Evolutionary conservation across 768 basidiomycete species (phyloP).

Genomic region (Filobasidium wieringae): DNA sequence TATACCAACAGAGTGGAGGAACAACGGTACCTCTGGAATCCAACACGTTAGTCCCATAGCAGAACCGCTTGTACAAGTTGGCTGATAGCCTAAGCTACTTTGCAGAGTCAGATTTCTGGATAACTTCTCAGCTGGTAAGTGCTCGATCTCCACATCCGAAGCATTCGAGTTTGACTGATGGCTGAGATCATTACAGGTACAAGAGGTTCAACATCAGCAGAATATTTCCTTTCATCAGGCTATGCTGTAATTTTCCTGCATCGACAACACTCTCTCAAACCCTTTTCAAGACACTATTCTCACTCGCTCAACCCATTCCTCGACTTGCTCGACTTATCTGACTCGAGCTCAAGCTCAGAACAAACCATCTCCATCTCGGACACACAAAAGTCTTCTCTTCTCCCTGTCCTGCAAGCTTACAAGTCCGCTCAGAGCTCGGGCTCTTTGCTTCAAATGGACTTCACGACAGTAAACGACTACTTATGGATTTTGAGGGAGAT

Average conservation of each 20-base stretch:
- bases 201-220: constrained; percentile 90
- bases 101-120: constrained; percentile 93
- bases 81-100: constrained; percentile 25
- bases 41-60: constrained; percentile 72
- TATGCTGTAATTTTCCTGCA: constrained; percentile 99
- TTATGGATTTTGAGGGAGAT: constrained; percentile 78
- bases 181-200: constrained; percentile 51
- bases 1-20: constrained; percentile 67
- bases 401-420: constrained; percentile 65
- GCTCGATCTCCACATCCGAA: not conserved
- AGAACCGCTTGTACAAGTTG: constrained; percentile 14
- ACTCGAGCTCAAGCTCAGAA: not conserved
- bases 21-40: constrained; percentile 96
- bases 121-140: constrained; percentile 90
- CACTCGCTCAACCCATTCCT: constrained; percentile 97
- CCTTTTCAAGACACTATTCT: constrained; percentile 94
- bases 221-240: constrained; percentile 78
- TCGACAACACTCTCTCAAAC: constrained; percentile 90
- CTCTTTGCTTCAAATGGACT: constrained; percentile 70
- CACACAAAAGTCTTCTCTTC: constrained; percentile 49
- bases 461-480: constrained; percentile 92
- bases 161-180: not conserved
- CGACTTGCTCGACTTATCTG: constrained; percentile 67
- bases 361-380: constrained; percentile 14
- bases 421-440: constrained; percentile 64